Base-by-base conservation (phyloP, 768 basidiomycete genomes). In the Pisolithus albus region DNA sequence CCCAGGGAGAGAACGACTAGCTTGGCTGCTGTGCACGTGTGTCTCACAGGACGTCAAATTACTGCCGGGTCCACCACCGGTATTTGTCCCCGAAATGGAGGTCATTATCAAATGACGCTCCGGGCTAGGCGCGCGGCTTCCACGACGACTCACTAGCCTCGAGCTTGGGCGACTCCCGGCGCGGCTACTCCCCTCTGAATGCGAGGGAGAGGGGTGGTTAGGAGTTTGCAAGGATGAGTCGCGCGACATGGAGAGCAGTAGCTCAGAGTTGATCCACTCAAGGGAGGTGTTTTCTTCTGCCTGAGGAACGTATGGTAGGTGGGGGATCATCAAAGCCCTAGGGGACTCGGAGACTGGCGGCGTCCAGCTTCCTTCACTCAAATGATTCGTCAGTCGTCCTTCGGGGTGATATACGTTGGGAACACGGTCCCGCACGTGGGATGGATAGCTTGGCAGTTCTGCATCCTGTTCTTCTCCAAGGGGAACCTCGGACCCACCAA, bases 401-500 rank as follows among this genome's bases (percentile, higher is more conserved):
- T 84, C 84, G 0, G 84, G 77, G 4, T 88, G 65, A 55, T 75
- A 86, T 79, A 86, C 82, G 57, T 85, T 85, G 39, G 87, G 85
- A 40, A 97, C 84, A 36, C 95, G 80, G 64, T 98, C 95, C 39
- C 88, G 81, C 23, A 97, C 81, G 66, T 98, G 95, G 47, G 89
- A 82, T 18, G 75, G 77, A 68, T 98, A 98, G 54, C 87, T 89
- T 0, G 95, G 95, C 11, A 98, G 79, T 59, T 92, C 86, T 42
- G 80, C 65, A 37, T 80, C 80, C 38, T 84, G 86, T 30, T 79
- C 81, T 10, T 81, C 77, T 2, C 72, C 70, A 9, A 59, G 40
- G 5, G 65, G 66, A 18, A 59, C 63, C 46, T 75, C 74, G 7
- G 72, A 49, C 2, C 67, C 69, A 1, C 69, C 75, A 1, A 83